phyloP scores from a whole-genome alignment of 768 basidiomycete species.

The Collybiopsis luxurians region DNA sequence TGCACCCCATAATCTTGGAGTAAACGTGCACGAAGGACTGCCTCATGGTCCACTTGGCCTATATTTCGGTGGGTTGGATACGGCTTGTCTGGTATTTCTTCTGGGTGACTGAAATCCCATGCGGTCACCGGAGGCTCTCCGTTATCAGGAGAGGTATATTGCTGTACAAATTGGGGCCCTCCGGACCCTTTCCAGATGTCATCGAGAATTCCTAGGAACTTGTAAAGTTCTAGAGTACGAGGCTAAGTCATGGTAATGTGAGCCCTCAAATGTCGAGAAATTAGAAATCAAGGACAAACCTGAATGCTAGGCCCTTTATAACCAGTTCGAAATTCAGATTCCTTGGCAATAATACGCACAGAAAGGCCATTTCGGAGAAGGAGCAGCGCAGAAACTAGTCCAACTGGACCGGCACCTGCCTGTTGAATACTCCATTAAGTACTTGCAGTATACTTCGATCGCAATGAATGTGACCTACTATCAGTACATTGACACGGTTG shows the following conservation, averaged over 20 bases:
- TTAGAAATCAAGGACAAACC: conserved; percentile 10
- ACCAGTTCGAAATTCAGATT: conserved; percentile 15
- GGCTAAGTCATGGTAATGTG: conserved; percentile 12
- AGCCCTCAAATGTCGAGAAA: not conserved
- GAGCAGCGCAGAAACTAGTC: conserved; percentile 27
- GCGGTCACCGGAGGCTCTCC: not conserved
- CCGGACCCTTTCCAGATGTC: conserved; percentile 15
- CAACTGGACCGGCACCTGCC: conserved; percentile 12
- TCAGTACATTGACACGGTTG: too few relatives aligned
- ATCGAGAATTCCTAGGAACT: conserved; percentile 19
- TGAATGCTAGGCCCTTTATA: conserved; percentile 22
- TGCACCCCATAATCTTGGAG: too few relatives aligned
- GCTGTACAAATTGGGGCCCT: conserved; percentile 31
- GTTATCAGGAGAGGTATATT: conserved; percentile 7
- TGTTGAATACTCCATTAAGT: too few relatives aligned
- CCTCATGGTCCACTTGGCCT: conserved; percentile 28
- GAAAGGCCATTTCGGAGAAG: conserved; percentile 26
- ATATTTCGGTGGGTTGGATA: conserved; percentile 13
- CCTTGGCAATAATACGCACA: conserved; percentile 31
- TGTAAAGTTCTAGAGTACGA: conserved; percentile 23
- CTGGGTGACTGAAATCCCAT: conserved; percentile 1
- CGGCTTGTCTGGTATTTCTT: not conserved
- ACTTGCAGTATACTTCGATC: too few relatives aligned
- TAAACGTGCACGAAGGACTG: conserved; percentile 32
- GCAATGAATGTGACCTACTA: too few relatives aligned